Conservation (phyloP, 176 grass and related monocot species). For the Areca catechu region DNA sequence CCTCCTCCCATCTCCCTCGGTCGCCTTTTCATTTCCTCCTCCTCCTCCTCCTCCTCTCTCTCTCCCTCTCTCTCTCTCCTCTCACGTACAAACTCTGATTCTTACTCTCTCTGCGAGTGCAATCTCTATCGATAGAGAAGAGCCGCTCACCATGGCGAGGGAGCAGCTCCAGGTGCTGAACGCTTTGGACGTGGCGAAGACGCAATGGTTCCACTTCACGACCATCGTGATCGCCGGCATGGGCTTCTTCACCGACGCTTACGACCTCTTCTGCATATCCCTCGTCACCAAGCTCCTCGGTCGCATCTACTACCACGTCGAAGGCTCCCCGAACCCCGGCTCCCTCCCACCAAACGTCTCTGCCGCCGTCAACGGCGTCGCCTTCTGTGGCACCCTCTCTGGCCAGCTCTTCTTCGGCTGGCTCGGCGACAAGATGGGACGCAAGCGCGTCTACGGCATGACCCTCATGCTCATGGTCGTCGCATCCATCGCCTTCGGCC, state of each 20-base stretch:
- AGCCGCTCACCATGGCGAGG: no score
- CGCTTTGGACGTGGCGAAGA: no score
- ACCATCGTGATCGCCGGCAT: no score
- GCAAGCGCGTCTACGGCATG: conserved; percentile 9
- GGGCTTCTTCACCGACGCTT: no score
- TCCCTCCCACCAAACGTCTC: conserved; percentile 21
- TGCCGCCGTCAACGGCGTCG: conserved; percentile 32
- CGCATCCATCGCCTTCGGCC: no score
- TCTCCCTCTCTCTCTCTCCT: not conserved
- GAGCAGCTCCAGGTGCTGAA: no score
- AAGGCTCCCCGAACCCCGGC: conserved; percentile 9
- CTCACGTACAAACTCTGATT: not conserved
- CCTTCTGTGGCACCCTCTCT: conserved; percentile 26
- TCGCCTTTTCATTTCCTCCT: not conserved
- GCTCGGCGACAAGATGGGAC: conserved; percentile 38
- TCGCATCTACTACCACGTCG: conserved; percentile 29
- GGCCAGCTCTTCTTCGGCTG: conserved; percentile 33
- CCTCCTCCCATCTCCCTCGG: not conserved
- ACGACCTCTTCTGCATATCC: conserved; percentile 13
- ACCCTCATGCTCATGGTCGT: no score
- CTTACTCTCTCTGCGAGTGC: not conserved
- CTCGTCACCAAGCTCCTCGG: conserved; percentile 26
- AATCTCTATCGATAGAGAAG: no score
- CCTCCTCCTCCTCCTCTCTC: not conserved
- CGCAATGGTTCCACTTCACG: no score